Base-by-base conservation (phyloP, 768 basidiomycete species). In the Xerocomellus dryophilus region DNA sequence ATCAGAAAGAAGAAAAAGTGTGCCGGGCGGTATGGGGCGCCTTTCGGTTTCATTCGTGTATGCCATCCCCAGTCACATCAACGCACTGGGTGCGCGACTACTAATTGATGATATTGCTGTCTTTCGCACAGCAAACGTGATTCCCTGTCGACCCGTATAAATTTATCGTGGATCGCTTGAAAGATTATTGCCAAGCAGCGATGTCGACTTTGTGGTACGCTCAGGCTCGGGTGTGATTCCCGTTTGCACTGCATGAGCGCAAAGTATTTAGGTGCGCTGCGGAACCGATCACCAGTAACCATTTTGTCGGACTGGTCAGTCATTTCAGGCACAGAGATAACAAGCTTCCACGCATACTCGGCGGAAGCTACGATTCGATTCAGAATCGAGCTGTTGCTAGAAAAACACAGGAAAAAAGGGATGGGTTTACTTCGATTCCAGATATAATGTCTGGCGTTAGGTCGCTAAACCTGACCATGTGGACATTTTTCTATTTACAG, bases 101-200 rank as follows among this genome's bases (percentile, higher is more conserved):
- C 31, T 49, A n/a, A n/a, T n/a, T n/a, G n/a, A n/a, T 49, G 38
- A 31, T 39, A 32, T 31, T 14, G 11, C 20, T 49, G 48, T 32
- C 11, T 25, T 34, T 14, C 15, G 46, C 52, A 53, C 23, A 53
- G 52, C 47, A 27, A 49, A 42, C 15, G 21, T 42, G 52, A 49
- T 35, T 48, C 15, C 25, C 44, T n/a, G 17, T 5, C 23, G 23
- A 25, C 23, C 23, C 25, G 27, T 27, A 14, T 27, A 20, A 27
- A n/a, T 17, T 12, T 32, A 32, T 12, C 31, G 12, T 14, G 31
- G 11, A 12, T 43, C 25, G 27, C 42, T 38, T n/a, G 35, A 15
- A 38, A 27, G 47, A 38, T 38, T 10, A 23, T 38, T 38, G 45
- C 14, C n/a, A n/a, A 35, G 21, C 32, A 27, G 25, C 23, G 42